Evolutionary conservation across 306 rosid genomes (phyloP), one percentile per base, ranked within the genome.

Genomic region (Rosa multiflora): DNA sequence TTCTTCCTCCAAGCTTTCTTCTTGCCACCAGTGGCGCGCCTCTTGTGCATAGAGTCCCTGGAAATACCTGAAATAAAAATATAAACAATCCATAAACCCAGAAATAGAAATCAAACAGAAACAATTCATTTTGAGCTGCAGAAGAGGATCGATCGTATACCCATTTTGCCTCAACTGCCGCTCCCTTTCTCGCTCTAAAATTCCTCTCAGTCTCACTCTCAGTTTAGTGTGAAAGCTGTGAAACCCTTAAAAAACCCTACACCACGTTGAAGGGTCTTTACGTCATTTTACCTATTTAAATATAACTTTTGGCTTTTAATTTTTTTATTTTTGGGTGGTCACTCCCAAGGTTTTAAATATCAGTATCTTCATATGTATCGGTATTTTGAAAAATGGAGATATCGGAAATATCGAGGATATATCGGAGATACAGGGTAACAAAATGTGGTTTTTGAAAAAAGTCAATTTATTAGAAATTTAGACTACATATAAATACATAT

Each of bases 1-100:
- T 85, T 85, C 85, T 85, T 85, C 81, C 88, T 85, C 88, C 88
- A 85, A 7, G 85, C 85, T 82, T 85, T 85, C 85, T 85, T 85
- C 81, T 85, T 85, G 78, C 88, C 88, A 81, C 88, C 88, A 76
- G 88, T 85, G 67, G 83, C 88, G 68, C 88, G 88, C 55, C 88
- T 67, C 80, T 85, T 85, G 88, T 85, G 88, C 88, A 85, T 85
- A 64, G 85, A 85, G 63, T 85, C 88, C 75, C 88, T 82, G 2
- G 88, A 85, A 75, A 85, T 85, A 78, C 88, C 88, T 85, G 42
- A 4, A 26, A 74, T 5, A 20, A 40, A 44, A 47, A 69, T 1
- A 11, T 2, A 53, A 18, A 20, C 2, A 53, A 61, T 61, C 67
- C 8, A 5, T 61, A 61, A 58, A 26, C 67, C 37, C 18, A 61